Evolutionary conservation across 805 yeast genomes (phyloP), one percentile per base, ranked within the genome.

Genomic region (Candida arabinofermentans): DNA sequence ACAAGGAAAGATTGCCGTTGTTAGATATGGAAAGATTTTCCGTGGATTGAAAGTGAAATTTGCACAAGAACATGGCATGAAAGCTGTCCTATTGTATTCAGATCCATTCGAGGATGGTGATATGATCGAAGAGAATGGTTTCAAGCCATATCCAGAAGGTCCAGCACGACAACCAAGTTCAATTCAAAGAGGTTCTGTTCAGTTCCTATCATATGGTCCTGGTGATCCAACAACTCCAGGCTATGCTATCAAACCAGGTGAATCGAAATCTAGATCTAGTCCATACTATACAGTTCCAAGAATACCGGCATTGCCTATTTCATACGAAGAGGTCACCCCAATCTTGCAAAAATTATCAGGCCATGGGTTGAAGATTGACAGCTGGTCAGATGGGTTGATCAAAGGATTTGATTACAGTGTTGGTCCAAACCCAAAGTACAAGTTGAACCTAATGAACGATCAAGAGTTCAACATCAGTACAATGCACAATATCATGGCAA

Each of bases 171-270:
- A 85, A 56, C 90, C 90, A 27, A 75, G 83, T 6, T 66, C 84
- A 12, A 81, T 86, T 24, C 90, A 85, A 65, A 71, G 93, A 51
- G 93, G 93, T 1, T 79, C 86, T 33, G 85, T 81, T 4, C 78
- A 75, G 58, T 84, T 74, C 54, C 62, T 83, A 24, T 71, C 84
- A 4, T 60, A 59, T 36, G 65, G 70, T 4, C 89, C 90, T 1
- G 93, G 93, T 26, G 93, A 84, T 55, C 93, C 93, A 14, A 75
- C 89, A 0, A 79, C 89, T 1, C 89, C 89, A 1, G 86, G 84
- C 2, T 75, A 71, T 48, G 75, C 84, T 5, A 74, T 79, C 27
- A 74, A 70, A 36, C 77, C 85, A n/a, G 77, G 74, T 36, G 74
- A 74, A 4, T 72, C 67, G 13, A 72, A 71, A 33, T 62, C 71